A percentile compares a stretch with the other conserved stretches of the same genome.
Conservation (phyloP, 2,329 filamentous ascomycete species). For the Xylaria sp. region DNA sequence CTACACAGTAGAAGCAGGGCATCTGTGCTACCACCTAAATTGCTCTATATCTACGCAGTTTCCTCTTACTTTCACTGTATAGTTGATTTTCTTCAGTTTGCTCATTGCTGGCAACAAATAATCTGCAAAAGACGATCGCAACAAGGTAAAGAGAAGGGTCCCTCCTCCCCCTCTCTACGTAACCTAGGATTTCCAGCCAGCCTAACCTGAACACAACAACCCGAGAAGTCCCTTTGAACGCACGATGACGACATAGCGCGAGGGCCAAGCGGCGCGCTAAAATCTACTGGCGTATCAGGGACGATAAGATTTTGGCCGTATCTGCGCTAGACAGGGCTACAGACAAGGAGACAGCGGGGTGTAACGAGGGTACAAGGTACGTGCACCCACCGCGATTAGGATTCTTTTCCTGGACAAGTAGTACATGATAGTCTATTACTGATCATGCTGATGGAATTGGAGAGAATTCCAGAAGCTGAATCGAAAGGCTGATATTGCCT, state of each 20-base stretch:
- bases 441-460: no score
- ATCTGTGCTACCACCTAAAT: not conserved
- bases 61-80: no score
- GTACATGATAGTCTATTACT: not conserved
- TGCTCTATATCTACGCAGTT: not conserved
- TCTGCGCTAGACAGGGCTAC: constrained; percentile 7
- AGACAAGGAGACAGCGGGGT: not conserved
- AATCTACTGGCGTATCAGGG: constrained; percentile 8
- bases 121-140: no score
- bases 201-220: not conserved
- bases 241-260: constrained; percentile 31
- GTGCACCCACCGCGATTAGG: not conserved
- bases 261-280: constrained; percentile 20
- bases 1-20: not conserved
- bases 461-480: no score
- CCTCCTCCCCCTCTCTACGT: no score
- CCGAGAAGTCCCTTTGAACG: constrained; percentile 2
- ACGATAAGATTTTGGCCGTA: not conserved
- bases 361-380: not conserved
- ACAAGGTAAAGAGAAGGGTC: no score
- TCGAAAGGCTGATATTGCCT: not conserved
- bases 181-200: not conserved
- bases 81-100: no score
- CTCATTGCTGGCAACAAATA: no score
- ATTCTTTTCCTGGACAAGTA: not conserved